Evolutionary conservation across 108 stramenopile species (phyloP), one percentile per base, ranked within the genome.

Genomic region (Asterionellopsis glacialis): DNA sequence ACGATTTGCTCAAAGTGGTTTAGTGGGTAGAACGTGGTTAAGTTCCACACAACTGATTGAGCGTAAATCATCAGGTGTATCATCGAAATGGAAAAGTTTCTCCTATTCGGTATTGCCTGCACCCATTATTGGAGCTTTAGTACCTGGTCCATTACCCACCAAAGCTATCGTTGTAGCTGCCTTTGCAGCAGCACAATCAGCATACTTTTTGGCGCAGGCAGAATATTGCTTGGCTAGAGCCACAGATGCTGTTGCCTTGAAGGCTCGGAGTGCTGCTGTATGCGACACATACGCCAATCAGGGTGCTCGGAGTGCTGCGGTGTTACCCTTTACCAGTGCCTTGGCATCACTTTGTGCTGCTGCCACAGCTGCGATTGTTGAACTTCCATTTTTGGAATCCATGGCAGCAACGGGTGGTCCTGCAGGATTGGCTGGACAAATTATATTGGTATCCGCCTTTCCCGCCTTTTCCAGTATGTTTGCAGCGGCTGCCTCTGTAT

Each of bases 221-320:
- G 94, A 95, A 67, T 70, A 77, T 57, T 61, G 60, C 22, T 28
- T 95, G 59, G 82, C 88, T 0, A 69, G 86, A 18, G 88, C 89
- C 0, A 79, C 80, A 10, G 91, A 95, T 64, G 89, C 91, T 15
- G 90, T 92, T n/a, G 94, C 94, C 11, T 48, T 87, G 19, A 91
- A 91, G 59, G 72, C 82, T 39, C 77, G 93, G 27, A 83, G 82
- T 62, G 90, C 90, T 7, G 93, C 93, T 22, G 83, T 91, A 21
- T 87, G 86, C 67, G 90, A 91, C 61, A 86, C 90, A 11, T 95
- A 95, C 68, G 94, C 94, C 50, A 95, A 95, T 59, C 94, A 93
- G 67, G 91, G 89, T 15, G 73, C 91, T 21, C 71, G 94, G 44
- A 77, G 74, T 19, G 83, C 89, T 0, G 88, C 90, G 11, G 87